Evolutionary conservation across 208 protist genomes (phyloP), one percentile per base, ranked within the genome.

Genomic region (Wallacemonas sp.): DNA sequence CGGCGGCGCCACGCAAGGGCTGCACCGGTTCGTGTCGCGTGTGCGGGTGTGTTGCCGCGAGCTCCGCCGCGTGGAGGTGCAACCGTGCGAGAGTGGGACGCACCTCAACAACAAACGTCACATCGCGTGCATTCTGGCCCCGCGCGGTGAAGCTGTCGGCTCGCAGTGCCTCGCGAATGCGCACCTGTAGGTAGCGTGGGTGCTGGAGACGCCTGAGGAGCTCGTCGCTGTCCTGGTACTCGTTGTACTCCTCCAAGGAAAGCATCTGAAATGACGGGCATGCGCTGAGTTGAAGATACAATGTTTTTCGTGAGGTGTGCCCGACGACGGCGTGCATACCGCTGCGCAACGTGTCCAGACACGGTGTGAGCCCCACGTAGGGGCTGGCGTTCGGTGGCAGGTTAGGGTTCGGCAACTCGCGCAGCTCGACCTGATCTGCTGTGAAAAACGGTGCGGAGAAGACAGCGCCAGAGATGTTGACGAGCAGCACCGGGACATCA

Each of bases 251-350:
- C 50, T 80, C 71, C 0, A 65, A 64, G 8, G 79, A 76, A 4
- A 92, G 66, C 86, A 95, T 90, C 68, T 80, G 80, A 59, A 95
- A 93, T 22, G 42, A 36, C 0, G 89, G 84, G 60, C 89, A 95
- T 22, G 76, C 55, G 33, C 60, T 48, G 5, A 95, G 80, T 57
- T 92, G 79, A 6, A 95, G 39, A 34, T 78, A 76, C 3, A 95
- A 63, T 17, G 82, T 59, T 67, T 91, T 91, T 17, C 55, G 72
- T 13, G 89, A 81, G 26, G 21, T 19, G 0, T 8, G 48, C 17
- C 73, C 66, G 15, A 85, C 71, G 9, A 60, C 64, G 0, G 70
- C 84, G 1, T 67, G 60, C 57, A 89, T 48, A 10, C 86, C 84
- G 3, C 57, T 30, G 17, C 54, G 77, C 71, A 95, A 76, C 26